Conservation (phyloP, 2,329 filamentous ascomycete species). For the Exophiala viscosa region DNA sequence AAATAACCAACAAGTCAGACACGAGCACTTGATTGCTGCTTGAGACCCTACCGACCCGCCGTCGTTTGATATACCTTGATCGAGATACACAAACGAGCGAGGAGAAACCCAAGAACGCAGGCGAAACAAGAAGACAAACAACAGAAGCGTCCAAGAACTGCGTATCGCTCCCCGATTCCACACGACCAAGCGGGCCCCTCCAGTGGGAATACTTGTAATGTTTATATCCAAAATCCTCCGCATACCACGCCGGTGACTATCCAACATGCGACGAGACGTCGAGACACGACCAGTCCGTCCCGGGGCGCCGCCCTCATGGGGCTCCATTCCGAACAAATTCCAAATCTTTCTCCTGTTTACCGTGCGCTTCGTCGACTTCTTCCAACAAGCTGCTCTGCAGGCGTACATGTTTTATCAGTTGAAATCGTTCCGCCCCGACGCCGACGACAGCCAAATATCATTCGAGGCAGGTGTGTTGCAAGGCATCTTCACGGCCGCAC, state of each 20-base stretch:
- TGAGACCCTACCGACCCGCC: neutral
- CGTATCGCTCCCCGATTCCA: too few species aligned
- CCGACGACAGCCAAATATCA: constrained; percentile 57
- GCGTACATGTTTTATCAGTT: constrained; percentile 78
- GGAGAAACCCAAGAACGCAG: neutral
- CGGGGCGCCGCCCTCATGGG: constrained; percentile 54
- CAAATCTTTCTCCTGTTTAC: constrained; percentile 69
- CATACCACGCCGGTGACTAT: neutral
- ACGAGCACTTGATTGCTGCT: constrained; percentile 18
- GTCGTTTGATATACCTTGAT: neutral
- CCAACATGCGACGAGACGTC: constrained; percentile 11
- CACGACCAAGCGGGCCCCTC: neutral
- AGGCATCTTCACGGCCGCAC: constrained; percentile 68
- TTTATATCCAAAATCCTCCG: constrained; percentile 1
- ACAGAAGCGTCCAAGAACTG: neutral
- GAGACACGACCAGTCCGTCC: constrained; percentile 10
- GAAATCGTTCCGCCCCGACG: constrained; percentile 59
- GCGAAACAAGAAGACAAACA: neutral
- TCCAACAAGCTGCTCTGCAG: constrained; percentile 67
- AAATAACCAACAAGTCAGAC: neutral
- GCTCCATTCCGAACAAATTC: constrained; percentile 63
- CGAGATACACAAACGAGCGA: neutral
- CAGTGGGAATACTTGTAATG: neutral
- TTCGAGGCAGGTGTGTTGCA: constrained; percentile 67
- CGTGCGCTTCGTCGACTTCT: constrained; percentile 71